Percentiles rank a stretch among this genome's conserved stretches.
Evolutionary conservation across 768 basidiomycete species (phyloP).

Genomic region (Suillus alpinus): DNA sequence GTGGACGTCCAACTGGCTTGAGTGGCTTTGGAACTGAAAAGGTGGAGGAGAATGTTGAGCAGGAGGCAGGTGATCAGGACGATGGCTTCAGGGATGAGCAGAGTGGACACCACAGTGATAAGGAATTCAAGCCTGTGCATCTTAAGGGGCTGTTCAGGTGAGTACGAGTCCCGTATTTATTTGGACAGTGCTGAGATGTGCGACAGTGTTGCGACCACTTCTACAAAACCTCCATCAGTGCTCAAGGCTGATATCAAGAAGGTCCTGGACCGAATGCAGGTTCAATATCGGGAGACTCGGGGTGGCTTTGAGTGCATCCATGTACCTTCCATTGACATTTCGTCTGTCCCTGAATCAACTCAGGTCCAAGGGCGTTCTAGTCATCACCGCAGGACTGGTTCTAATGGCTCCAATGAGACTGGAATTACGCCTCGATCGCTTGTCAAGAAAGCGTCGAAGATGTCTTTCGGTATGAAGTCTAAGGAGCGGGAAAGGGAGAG

Average conservation of each 20-base stretch:
- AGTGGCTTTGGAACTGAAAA: conserved; percentile 52
- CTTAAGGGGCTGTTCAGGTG: conserved; percentile 95
- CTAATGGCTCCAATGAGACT: conserved; percentile 52
- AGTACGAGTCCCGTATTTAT: conserved; percentile 18
- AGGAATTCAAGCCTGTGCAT: conserved; percentile 91
- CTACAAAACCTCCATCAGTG: conserved; percentile 77
- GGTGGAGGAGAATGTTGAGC: conserved; percentile 47
- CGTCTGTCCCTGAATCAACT: conserved; percentile 57
- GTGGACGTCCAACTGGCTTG: conserved; percentile 33
- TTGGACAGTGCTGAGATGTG: conserved; percentile 4
- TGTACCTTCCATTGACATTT: conserved; percentile 87
- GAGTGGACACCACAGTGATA: conserved; percentile 51
- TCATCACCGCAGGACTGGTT: conserved; percentile 42
- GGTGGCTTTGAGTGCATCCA: conserved; percentile 96
- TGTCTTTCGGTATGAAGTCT: conserved; percentile 71
- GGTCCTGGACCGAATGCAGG: conserved; percentile 92
- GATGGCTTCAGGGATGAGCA: conserved; percentile 48
- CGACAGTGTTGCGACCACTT: conserved; percentile 87
- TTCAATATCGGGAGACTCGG: conserved; percentile 89
- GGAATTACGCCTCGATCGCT: conserved; percentile 50
- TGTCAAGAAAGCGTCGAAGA: conserved; percentile 72
- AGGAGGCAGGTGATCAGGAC: conserved; percentile 34
- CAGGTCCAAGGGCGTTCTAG: conserved; percentile 24
- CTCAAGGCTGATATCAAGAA: conserved; percentile 83
- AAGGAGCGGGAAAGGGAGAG: conserved; percentile 46